Conservation (phyloP, 257 asterid species). For the Henckelia pumila region DNA sequence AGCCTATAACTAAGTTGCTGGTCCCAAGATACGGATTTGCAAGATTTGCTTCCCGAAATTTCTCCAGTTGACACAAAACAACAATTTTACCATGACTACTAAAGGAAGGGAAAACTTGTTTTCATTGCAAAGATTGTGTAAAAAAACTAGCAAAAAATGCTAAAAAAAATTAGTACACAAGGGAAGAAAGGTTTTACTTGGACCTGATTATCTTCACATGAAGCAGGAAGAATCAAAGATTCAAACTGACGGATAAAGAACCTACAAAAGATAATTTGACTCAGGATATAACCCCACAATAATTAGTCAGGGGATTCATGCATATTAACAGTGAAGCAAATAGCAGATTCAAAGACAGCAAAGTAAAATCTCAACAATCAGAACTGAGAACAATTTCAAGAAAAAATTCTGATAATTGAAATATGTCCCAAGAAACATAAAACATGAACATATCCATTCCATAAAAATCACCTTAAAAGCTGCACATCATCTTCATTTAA, state of each 20-base stretch:
- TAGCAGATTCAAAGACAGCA: constrained; percentile 7
- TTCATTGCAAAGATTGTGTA: constrained; percentile 5
- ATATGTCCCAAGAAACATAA: constrained; percentile 8
- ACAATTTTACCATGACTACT: constrained; percentile 28
- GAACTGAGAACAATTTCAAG: background rate
- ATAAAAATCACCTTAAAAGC: constrained; percentile 68
- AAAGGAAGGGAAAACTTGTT: constrained; percentile 13
- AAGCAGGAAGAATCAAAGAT: constrained; percentile 45
- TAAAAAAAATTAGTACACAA: constrained; percentile 14
- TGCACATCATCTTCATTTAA: constrained; percentile 88
- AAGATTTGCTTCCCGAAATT: constrained; percentile 30
- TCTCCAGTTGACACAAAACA: constrained; percentile 28
- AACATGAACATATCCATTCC: constrained; percentile 11
- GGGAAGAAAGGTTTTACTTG: constrained; percentile 50
- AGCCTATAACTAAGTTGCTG: constrained; percentile 21
- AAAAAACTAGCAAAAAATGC: background rate
- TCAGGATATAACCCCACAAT: constrained; percentile 20
- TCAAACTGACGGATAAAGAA: constrained; percentile 60
- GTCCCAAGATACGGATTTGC: constrained; percentile 27
- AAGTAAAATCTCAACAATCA: background rate
- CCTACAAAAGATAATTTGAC: constrained; percentile 44
- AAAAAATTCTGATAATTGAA: constrained; percentile 17
- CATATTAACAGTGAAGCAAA: background rate
- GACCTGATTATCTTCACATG: constrained; percentile 45
- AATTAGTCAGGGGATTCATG: constrained; percentile 12